Evolutionary conservation across 2,329 filamentous ascomycete species (phyloP).

Genomic region (Colletotrichum sp.): DNA sequence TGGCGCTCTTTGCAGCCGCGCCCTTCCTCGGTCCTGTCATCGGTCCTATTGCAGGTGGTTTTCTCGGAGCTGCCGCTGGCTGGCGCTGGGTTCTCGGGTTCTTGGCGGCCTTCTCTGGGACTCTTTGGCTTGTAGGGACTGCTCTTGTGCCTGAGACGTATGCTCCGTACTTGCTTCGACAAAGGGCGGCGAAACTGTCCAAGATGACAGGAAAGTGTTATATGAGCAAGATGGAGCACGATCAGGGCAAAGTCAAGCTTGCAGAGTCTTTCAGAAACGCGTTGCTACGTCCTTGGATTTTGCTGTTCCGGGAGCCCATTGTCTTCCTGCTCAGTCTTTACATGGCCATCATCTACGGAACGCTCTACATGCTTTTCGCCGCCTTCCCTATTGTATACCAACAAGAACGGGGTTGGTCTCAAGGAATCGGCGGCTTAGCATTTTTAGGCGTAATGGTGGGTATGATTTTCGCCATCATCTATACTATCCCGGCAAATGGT

Average conservation of each 20-base stretch:
- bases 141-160: slow-evolving; percentile 45
- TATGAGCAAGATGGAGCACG: slow-evolving; percentile 45
- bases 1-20: slow-evolving; percentile 67
- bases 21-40: slow-evolving; percentile 70
- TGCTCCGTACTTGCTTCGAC: slow-evolving; percentile 26
- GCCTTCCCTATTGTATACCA: slow-evolving; percentile 72
- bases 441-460: slow-evolving; percentile 74
- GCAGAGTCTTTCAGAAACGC: slow-evolving; percentile 50
- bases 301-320: slow-evolving; percentile 74
- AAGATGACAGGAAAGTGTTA: slow-evolving; percentile 25
- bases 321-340: slow-evolving; percentile 70
- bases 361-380: slow-evolving; percentile 64
- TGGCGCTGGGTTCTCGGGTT: slow-evolving; percentile 76
- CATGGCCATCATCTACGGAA: slow-evolving; percentile 65
- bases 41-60: slow-evolving; percentile 71
- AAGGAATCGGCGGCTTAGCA: slow-evolving; percentile 65
- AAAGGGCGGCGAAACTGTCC: slow-evolving; percentile 24
- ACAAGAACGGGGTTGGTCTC: slow-evolving; percentile 60
- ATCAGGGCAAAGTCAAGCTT: slow-evolving; percentile 38
- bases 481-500: slow-evolving; percentile 49
- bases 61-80: slow-evolving; percentile 65
- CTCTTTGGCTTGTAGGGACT: slow-evolving; percentile 40
- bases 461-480: slow-evolving; percentile 61
- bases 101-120: slow-evolving; percentile 60
- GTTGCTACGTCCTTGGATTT: slow-evolving; percentile 65